Base-by-base conservation (phyloP, 2,329 filamentous ascomycete genomes). In the Phaeosphaeriaceae sp. region DNA sequence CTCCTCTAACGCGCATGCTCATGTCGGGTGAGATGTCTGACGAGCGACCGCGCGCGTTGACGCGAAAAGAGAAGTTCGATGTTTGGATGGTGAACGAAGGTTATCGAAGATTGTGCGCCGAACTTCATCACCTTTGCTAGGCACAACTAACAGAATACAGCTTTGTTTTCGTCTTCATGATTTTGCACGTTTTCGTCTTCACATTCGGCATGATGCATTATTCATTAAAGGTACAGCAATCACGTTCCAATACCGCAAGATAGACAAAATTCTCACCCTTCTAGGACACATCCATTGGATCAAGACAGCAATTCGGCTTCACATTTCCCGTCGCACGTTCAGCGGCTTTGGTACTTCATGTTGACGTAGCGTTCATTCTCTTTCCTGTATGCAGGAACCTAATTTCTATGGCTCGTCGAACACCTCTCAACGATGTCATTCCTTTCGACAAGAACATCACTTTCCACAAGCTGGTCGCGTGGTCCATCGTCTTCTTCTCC, bases 71-170 rank as follows among this genome's bases (percentile, higher is more conserved):
- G 76, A 90, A 86, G 74, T 90, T 94, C 72, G 89, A 93, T 76
- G 84, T 88, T 65, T 95, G 91, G 91, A 93, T 95, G 91, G 89
- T 94, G 61, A 94, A 94, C 75, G 91, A 94, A 75, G 91, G 91
- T 60, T 93, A 92, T 76, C 85, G 90, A 74, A 84, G 90, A 86
- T 84, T 94, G 87, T 92, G 83, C 56, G 20, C n/a, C 22, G 7
- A 13, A 31, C 3, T 25, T 21, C 9, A 13, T 33, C 15, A 40
- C 36, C 4, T 40, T 40, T 17, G n/a, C 27, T 21, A 2, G 20
- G 36, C 24, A 46, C 36, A 52, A 58, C 73, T 79, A 73, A 79
- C 66, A n/a, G 24, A 27, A 45, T 27, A 9, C 41, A 91, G 90
- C 68, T 92, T 93, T 70, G 90, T 94, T 58, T 88, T 89, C 67